Conservation (phyloP, 2,329 filamentous ascomycete genomes). For the Phoma sp. region DNA sequence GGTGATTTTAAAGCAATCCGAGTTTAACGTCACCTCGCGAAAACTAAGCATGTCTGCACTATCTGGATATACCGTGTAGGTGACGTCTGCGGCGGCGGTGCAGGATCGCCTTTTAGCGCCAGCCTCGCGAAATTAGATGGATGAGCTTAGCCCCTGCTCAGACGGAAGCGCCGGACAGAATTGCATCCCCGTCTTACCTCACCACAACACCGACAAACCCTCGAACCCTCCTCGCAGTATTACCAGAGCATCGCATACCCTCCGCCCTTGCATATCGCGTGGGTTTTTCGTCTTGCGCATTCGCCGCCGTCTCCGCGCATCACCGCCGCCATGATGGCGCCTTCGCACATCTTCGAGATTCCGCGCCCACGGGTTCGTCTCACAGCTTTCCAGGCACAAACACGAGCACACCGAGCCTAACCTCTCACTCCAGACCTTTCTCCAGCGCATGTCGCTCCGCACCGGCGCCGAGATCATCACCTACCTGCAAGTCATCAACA, state of each 20-base stretch:
- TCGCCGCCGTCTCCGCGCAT: conserved; percentile 3
- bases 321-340: conserved; percentile 37
- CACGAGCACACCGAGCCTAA: conserved; percentile 17
- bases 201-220: conserved; percentile 12
- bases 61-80: not conserved
- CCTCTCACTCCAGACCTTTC: conserved; percentile 68
- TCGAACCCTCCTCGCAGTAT: conserved; percentile 13
- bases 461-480: conserved; percentile 86
- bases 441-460: conserved; percentile 84
- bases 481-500: conserved; percentile 85
- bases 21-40: not conserved
- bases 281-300: not conserved
- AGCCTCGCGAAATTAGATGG: conserved; percentile 26
- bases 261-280: not conserved
- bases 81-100: conserved; percentile 14
- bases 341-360: conserved; percentile 44
- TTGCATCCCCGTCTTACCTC: conserved; percentile 11
- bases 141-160: conserved; percentile 3
- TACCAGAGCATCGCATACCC: conserved; percentile 27
- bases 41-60: not conserved
- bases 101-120: conserved; percentile 15
- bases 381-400: conserved; percentile 11
- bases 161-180: conserved; percentile 22
- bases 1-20: not conserved
- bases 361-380: conserved; percentile 47